Evolutionary conservation across 2,329 filamentous ascomycete species (phyloP).

Genomic region (Penicillium paneum): DNA sequence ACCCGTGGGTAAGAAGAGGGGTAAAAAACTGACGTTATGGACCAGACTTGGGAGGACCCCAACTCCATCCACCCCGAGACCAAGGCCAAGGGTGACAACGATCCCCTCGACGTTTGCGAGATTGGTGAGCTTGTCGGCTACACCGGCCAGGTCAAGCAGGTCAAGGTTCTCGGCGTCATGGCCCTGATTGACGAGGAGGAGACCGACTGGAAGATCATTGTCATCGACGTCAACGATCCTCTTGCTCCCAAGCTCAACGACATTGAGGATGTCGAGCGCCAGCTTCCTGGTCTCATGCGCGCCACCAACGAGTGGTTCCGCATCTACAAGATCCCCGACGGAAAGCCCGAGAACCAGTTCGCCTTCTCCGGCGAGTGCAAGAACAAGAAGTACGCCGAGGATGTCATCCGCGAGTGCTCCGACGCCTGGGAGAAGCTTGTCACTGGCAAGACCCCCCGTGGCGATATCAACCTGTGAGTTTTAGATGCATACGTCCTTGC

Average conservation of each 20-base stretch:
- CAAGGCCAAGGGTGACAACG: constrained; percentile 99
- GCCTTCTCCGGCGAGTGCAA: constrained; percentile 99
- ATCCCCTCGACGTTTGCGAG: constrained; percentile 98
- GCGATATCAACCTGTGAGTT: constrained; percentile 77
- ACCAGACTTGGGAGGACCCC: constrained; percentile 97
- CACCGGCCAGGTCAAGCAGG: constrained; percentile 96
- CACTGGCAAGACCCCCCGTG: constrained; percentile 77
- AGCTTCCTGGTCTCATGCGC: constrained; percentile 91
- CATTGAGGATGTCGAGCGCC: constrained; percentile 97
- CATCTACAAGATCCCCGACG: constrained; percentile 99
- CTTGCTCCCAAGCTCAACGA: constrained; percentile 95
- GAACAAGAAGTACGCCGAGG: constrained; percentile 98
- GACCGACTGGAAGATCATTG: constrained; percentile 99
- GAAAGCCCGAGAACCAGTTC: constrained; percentile 99
- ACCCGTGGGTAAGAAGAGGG: constrained; percentile 2
- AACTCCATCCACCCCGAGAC: constrained; percentile 95
- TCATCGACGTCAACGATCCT: constrained; percentile 97
- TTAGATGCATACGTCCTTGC: background rate
- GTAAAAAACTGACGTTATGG: constrained; percentile 2
- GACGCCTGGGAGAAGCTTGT: constrained; percentile 98
- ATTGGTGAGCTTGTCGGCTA: constrained; percentile 98
- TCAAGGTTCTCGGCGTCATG: constrained; percentile 99
- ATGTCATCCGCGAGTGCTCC: constrained; percentile 90
- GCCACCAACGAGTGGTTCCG: constrained; percentile 99
- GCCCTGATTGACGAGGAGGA: constrained; percentile 98